A percentile compares a stretch with the other conserved stretches of the same genome.
These are phyloP conservation scores for Apiospora arundinis DNA, from an alignment of 2,329 filamentous ascomycete genomes.

Conservation along the genomic window DNA sequence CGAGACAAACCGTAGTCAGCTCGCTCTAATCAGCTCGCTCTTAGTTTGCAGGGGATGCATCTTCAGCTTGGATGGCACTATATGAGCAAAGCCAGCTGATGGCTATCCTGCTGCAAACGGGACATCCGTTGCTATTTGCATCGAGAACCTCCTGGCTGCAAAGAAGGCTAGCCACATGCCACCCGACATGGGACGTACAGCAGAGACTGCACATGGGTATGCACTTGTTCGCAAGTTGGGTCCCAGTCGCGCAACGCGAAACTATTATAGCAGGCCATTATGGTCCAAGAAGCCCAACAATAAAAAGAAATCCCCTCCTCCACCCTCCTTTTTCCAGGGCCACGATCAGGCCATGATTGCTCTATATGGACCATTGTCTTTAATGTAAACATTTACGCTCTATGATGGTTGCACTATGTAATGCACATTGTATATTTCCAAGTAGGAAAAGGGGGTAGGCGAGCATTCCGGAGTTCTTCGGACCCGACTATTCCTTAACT, in stretches of 20 bases:
- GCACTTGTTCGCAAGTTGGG: not conserved
- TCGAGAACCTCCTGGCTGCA: not conserved
- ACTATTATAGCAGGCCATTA: not conserved
- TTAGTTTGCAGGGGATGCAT: not conserved
- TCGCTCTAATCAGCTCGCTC: too few relatives aligned
- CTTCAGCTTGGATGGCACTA: not conserved
- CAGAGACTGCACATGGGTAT: not conserved
- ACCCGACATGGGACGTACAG: not conserved
- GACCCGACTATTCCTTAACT: too few relatives aligned
- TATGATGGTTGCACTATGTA: too few relatives aligned
- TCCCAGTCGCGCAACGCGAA: not conserved
- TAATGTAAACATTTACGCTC: too few relatives aligned
- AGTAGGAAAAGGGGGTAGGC: too few relatives aligned
- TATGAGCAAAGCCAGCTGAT: not conserved
- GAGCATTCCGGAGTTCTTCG: too few relatives aligned
- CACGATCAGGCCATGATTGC: too few relatives aligned
- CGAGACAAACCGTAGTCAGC: not conserved
- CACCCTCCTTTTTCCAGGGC: not conserved
- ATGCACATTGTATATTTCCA: too few relatives aligned
- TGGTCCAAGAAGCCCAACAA: not conserved
- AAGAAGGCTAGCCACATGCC: not conserved
- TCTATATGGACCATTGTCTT: too few relatives aligned
- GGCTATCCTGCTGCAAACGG: not conserved
- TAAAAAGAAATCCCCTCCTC: not conserved
- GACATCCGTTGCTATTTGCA: not conserved